Percentiles rank a stretch among this genome's conserved stretches.
Conservation (phyloP, 2,329 filamentous ascomycete genomes). For the Monosporascus sp. region DNA sequence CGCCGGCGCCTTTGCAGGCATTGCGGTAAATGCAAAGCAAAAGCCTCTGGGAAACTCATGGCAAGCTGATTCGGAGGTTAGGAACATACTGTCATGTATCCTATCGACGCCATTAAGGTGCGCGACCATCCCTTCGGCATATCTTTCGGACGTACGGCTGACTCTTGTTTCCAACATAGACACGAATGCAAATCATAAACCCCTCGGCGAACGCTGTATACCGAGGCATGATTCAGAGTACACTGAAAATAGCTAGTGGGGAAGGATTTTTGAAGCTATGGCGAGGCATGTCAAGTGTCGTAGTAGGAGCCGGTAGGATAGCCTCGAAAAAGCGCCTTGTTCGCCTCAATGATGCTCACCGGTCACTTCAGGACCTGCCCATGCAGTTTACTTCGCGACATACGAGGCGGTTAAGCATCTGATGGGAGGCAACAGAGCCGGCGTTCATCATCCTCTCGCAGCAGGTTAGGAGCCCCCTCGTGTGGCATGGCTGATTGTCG, state of each 20-base stretch:
- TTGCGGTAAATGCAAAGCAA: constrained; percentile 61
- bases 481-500: constrained; percentile 2
- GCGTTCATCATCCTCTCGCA: constrained; percentile 86
- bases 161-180: constrained; percentile 48
- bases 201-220: constrained; percentile 76
- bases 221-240: constrained; percentile 85
- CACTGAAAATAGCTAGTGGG: constrained; percentile 82
- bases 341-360: not conserved
- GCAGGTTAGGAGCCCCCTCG: constrained; percentile 58
- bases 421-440: constrained; percentile 84
- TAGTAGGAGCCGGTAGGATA: constrained; percentile 80
- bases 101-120: constrained; percentile 96
- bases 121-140: constrained; percentile 13
- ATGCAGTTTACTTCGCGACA: constrained; percentile 97
- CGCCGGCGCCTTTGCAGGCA: constrained; percentile 93
- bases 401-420: constrained; percentile 96
- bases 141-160: constrained; percentile 11
- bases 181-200: constrained; percentile 94
- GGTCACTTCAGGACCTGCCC: constrained; percentile 67
- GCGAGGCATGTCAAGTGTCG: constrained; percentile 94
- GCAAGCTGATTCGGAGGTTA: constrained; percentile 32
- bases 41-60: not conserved
- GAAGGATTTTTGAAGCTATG: constrained; percentile 90
- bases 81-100: constrained; percentile 99
- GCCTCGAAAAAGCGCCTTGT: not conserved